A percentile compares a stretch with the other conserved stretches of the same genome.
Conservation (phyloP, 805 yeast species). For the Saturnispora diversa region DNA sequence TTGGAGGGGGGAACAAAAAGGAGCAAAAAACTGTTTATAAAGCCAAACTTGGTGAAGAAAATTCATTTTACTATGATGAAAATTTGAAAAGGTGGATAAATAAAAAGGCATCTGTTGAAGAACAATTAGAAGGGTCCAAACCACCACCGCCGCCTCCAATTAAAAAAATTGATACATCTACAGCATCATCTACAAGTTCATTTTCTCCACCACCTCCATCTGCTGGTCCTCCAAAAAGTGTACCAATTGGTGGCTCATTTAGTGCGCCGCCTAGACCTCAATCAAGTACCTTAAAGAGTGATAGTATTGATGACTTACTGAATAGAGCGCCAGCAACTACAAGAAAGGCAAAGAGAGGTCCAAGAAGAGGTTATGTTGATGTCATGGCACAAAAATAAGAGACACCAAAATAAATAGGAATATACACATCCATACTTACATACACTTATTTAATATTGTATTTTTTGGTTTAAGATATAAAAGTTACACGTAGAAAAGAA, state of each 20-base stretch:
- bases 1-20: slow-evolving; percentile 43
- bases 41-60: slow-evolving; percentile 81
- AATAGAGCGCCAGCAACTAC: slow-evolving; percentile 24
- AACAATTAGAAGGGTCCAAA: slow-evolving; percentile 43
- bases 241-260: not conserved
- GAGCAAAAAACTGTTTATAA: slow-evolving; percentile 58
- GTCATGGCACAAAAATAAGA: slow-evolving; percentile 38
- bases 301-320: slow-evolving; percentile 26
- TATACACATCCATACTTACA: no score
- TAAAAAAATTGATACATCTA: slow-evolving; percentile 17
- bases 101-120: slow-evolving; percentile 56
- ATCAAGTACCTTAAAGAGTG: slow-evolving; percentile 16
- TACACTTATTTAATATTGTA: not conserved
- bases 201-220: slow-evolving; percentile 17
- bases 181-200: slow-evolving; percentile 26
- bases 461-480: no score
- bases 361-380: slow-evolving; percentile 55
- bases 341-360: slow-evolving; percentile 44
- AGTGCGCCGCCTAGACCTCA: slow-evolving; percentile 1
- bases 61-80: slow-evolving; percentile 71
- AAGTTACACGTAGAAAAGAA: no score
- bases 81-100: slow-evolving; percentile 83
- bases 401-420: no score
- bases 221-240: slow-evolving; percentile 10
- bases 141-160: slow-evolving; percentile 63